Percentiles rank a stretch among this genome's conserved stretches.
Evolutionary conservation across 1,139 yeast species (phyloP).

Genomic region (Geotrichum fermentans): DNA sequence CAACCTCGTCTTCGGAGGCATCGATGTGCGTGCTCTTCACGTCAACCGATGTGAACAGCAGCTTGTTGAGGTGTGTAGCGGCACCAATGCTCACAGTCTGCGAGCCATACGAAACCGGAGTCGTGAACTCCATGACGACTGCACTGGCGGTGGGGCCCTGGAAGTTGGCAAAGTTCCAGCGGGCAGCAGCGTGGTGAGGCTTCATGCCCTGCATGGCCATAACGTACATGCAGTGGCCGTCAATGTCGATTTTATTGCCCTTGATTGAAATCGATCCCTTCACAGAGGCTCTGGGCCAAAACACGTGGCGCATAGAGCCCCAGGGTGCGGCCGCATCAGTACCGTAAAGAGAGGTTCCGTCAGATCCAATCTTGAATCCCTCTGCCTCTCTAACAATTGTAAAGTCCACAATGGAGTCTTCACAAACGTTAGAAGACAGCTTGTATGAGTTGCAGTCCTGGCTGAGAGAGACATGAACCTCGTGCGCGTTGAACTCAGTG

Average conservation of each 20-base stretch:
- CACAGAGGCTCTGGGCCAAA: constrained; percentile 90
- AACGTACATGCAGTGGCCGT: constrained; percentile 71
- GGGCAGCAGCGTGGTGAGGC: constrained; percentile 96
- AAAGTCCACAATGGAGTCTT: constrained; percentile 70
- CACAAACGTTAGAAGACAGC: constrained; percentile 61
- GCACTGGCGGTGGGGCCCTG: constrained; percentile 72
- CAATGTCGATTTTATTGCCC: constrained; percentile 39
- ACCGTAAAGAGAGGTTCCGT: constrained; percentile 83
- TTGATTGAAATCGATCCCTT: constrained; percentile 53
- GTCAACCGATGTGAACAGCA: constrained; percentile 61
- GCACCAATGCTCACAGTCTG: constrained; percentile 80
- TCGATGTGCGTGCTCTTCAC: constrained; percentile 63
- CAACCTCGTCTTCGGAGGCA: constrained; percentile 57
- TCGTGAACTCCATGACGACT: constrained; percentile 90
- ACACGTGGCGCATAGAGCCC: constrained; percentile 94
- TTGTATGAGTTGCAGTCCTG: constrained; percentile 54
- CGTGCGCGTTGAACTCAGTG: constrained; percentile 72
- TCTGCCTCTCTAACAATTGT: constrained; percentile 51
- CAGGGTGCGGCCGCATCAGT: constrained; percentile 73
- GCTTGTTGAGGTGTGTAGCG: constrained; percentile 57
- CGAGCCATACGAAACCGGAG: constrained; percentile 83
- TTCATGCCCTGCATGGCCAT: constrained; percentile 99
- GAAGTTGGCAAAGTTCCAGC: constrained; percentile 92
- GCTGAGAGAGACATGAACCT: constrained; percentile 55
- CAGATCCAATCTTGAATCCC: constrained; percentile 85